Base-by-base conservation (phyloP, 345 rosid species). In the Eucalyptus marginata region DNA sequence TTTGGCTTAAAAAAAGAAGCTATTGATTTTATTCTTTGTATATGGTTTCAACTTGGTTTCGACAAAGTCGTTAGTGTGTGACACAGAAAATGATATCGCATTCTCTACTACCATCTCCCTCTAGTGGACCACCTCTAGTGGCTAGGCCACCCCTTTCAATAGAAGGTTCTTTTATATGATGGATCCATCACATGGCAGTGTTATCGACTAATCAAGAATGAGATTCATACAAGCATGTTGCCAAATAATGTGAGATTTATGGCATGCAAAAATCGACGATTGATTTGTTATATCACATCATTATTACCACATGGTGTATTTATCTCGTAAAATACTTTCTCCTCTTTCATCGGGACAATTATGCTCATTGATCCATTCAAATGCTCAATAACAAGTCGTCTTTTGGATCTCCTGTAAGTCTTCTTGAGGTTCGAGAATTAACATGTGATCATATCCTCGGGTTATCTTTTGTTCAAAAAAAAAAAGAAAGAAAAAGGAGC, bases 161-260 rank as follows among this genome's bases (percentile, higher is more conserved):
- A 27, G 0, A 27, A 58, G 31, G 15, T 27, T 59, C 14, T 59
- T 11, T 59, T 59, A 59, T 27, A 27, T 27, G 16, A 62, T 62
- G 33, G 14, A 27, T 59, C 14, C 16, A 59, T 27, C 68, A 29
- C 4, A 0, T 27, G 16, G 3, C 4, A 13, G 0, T 27, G 68
- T 62, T 62, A 27, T 13, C 8, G 7, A 27, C 7, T 29, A 62
- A 62, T 27, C 31, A 62, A 62, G 16, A 62, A 7, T 29, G 15
- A 62, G 68, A 27, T 62, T 10, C 33, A 62, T 62, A 62, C 14
- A 62, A 6, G 14, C 31, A 62, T 62, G 14, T 62, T 62, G 8
- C 7, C 68, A 27, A 13, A 29, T 62, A 62, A 5, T 6, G 7
- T 62, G 33, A 62, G 7, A 59, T 62, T 62, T 3, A 62, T 62